Conservation (phyloP, 306 rosid species). For the Begonia peltatifolia region DNA sequence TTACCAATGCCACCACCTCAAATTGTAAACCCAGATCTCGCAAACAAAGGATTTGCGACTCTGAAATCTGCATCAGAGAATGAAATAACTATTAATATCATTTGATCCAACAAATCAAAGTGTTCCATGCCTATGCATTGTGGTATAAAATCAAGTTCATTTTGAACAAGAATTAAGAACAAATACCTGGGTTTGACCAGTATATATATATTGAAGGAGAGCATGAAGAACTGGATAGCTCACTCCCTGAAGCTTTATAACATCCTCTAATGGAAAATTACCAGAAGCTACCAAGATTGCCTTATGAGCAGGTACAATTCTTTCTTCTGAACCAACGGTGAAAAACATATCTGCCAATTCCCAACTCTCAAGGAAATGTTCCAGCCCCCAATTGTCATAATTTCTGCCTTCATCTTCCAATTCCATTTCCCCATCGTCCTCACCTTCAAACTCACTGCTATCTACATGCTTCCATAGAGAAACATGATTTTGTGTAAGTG, state of each 20-base stretch:
- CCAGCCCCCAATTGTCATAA: constrained; percentile 72
- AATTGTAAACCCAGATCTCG: constrained; percentile 56
- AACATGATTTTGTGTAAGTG: constrained; percentile 38
- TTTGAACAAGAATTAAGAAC: too few relatives aligned
- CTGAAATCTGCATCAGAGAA: constrained; percentile 43
- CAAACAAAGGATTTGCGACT: constrained; percentile 50
- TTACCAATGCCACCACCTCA: constrained; percentile 62
- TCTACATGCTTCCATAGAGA: constrained; percentile 48
- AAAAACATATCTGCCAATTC: constrained; percentile 64
- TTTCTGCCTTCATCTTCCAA: constrained; percentile 24
- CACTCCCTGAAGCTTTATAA: constrained; percentile 34
- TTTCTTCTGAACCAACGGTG: constrained; percentile 47
- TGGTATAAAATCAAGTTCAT: too few relatives aligned
- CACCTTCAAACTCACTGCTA: constrained; percentile 30
- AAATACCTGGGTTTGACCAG: constrained; percentile 66
- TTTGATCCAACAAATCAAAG: too few relatives aligned
- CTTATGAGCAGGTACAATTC: constrained; percentile 81
- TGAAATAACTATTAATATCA: not conserved
- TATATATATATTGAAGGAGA: constrained; percentile 72
- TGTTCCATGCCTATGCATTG: too few relatives aligned
- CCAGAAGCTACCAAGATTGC: constrained; percentile 65
- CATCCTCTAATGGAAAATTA: constrained; percentile 37
- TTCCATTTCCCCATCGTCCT: constrained; percentile 30
- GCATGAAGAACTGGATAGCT: constrained; percentile 50
- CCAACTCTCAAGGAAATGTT: constrained; percentile 65